phyloP scores from a whole-genome alignment of 1,284 basidiomycete species.

The Rhizoctonia solani region DNA sequence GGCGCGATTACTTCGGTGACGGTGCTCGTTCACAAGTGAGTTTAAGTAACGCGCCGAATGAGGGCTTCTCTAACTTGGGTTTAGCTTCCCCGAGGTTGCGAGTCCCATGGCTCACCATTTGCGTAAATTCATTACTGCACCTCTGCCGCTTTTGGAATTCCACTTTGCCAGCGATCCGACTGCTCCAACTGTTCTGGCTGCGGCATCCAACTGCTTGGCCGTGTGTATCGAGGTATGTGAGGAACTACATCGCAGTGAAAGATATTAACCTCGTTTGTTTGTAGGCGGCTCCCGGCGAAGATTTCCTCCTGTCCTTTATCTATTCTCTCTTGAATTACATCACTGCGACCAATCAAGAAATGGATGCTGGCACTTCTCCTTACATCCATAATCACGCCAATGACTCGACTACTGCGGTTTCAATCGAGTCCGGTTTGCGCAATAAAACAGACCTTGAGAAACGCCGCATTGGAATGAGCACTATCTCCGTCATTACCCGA shows the following conservation, averaged over 20 bases:
- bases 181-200: slow-evolving; percentile 74
- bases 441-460: slow-evolving; percentile 83
- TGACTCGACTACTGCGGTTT: slow-evolving; percentile 56
- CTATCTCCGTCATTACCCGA: slow-evolving; percentile 84
- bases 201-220: slow-evolving; percentile 88
- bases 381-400: slow-evolving; percentile 47
- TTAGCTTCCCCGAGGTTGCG: slow-evolving; percentile 80
- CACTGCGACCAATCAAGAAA: slow-evolving; percentile 75
- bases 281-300: slow-evolving; percentile 83
- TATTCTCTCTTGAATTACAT: slow-evolving; percentile 95
- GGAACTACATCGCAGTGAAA: slow-evolving; percentile 2
- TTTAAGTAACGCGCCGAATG: slow-evolving; percentile 20
- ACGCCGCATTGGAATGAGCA: slow-evolving; percentile 82
- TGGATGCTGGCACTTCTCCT: slow-evolving; percentile 52
- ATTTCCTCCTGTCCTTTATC: slow-evolving; percentile 92
- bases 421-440: slow-evolving; percentile 61
- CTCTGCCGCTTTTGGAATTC: slow-evolving; percentile 85
- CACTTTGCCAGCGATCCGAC: slow-evolving; percentile 75
- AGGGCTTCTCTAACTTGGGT: slow-evolving; percentile 3
- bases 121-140: slow-evolving; percentile 86
- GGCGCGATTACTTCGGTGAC: slow-evolving; percentile 81
- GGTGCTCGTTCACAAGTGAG: slow-evolving; percentile 80
- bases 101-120: slow-evolving; percentile 77
- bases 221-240: slow-evolving; percentile 77
- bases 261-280: slow-evolving; percentile 6